Percentiles rank a stretch among this genome's conserved stretches.
These are phyloP conservation scores for Infundibulicybe gibba DNA, from an alignment of 768 basidiomycete species.

Conservation along the genomic window DNA sequence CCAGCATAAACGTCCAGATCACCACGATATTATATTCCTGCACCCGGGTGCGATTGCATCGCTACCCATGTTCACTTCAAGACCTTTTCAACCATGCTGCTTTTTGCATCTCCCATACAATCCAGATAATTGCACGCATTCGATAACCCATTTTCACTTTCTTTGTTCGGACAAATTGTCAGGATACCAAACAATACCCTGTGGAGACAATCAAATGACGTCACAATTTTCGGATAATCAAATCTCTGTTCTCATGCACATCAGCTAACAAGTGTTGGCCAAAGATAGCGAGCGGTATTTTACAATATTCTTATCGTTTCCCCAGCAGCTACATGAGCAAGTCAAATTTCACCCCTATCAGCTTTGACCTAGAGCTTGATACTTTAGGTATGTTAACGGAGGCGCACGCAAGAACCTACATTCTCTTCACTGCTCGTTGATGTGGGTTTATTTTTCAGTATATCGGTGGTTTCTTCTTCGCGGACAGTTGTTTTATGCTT, in stretches of 20 bases:
- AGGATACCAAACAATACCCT: not conserved
- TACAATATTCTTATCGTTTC: not conserved
- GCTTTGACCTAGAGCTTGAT: not conserved
- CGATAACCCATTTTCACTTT: no score
- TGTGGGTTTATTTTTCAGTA: constrained; percentile 3
- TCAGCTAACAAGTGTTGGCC: not conserved
- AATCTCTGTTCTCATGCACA: not conserved
- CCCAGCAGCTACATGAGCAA: not conserved
- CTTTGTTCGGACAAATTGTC: not conserved
- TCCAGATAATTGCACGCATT: not conserved
- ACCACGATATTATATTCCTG: constrained; percentile 1
- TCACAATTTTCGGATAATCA: no score
- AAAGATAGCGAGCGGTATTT: not conserved
- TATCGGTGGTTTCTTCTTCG: constrained; percentile 8
- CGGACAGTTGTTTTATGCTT: constrained; percentile 5
- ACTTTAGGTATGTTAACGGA: not conserved
- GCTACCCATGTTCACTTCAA: no score
- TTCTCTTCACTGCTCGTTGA: constrained; percentile 5
- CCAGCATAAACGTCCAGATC: constrained; percentile 10
- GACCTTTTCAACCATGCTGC: no score
- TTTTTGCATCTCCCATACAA: no score
- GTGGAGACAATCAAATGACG: not conserved
- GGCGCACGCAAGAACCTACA: not conserved
- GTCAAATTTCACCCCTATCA: not conserved
- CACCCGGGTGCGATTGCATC: not conserved